Conservation (phyloP, 73 alveolate species). For the Paramecium primaurelia region DNA sequence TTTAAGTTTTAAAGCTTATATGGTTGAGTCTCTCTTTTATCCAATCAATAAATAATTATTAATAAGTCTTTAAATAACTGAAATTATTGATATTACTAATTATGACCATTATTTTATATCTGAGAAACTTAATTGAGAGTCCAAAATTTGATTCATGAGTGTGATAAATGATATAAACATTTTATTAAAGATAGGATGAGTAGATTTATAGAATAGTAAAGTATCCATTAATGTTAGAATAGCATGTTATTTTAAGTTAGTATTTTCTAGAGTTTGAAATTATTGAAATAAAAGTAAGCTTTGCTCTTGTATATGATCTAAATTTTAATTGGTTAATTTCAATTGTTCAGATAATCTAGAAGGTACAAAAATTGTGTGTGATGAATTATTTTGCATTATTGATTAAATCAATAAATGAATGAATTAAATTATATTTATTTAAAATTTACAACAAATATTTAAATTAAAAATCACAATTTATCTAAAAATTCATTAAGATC, state of each 20-base stretch:
- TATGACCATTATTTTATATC: background rate
- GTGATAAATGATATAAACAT: background rate
- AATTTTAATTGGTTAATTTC: background rate
- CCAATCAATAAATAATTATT: background rate
- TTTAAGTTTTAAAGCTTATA: background rate
- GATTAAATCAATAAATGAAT: background rate
- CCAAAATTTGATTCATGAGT: background rate
- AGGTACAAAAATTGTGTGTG: background rate
- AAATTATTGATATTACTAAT: background rate
- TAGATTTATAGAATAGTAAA: background rate
- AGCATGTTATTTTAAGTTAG: background rate
- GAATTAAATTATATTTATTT: too few relatives aligned
- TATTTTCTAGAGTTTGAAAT: background rate
- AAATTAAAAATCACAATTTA: constrained; percentile 65
- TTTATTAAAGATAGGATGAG: background rate
- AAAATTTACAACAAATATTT: background rate
- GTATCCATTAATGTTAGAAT: background rate
- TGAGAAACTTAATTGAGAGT: background rate
- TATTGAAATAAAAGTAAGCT: background rate
- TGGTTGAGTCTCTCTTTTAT: background rate
- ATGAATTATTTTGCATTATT: background rate
- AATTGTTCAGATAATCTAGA: background rate
- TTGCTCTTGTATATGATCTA: background rate
- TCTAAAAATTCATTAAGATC: constrained; percentile 86
- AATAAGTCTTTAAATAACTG: background rate